Evolutionary conservation across 768 basidiomycete genomes (phyloP), one percentile per base, ranked within the genome.

Genomic region (Aureoboletus auriporus): DNA sequence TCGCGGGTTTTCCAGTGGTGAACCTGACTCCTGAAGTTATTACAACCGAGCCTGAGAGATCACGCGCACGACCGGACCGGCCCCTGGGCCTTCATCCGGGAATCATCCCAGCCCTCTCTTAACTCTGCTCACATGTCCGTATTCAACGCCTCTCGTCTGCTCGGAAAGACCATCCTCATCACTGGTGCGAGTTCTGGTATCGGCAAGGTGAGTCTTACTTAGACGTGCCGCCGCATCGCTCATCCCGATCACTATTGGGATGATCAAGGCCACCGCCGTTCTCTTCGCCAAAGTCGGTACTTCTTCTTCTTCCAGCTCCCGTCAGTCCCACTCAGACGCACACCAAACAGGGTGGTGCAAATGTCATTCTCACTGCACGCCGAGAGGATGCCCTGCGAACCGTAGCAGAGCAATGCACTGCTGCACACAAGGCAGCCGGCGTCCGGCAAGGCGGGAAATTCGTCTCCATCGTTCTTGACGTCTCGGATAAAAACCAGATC

Each of bases 101-200:
- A n/a, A n/a, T n/a, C n/a, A n/a, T n/a, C n/a, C n/a, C n/a, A n/a
- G n/a, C n/a, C n/a, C n/a, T n/a, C 20, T 23, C 20, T 23, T 23
- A 4, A 23, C 20, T 23, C 20, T 23, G 4, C 20, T 23, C 20
- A 51, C 45, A 89, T 89, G 88, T 84, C 88, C 29, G 67, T 93
- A 44, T 93, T 93, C 78, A 87, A 86, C 65, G 75, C 85, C 37
- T 79, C 86, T 44, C 82, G 86, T 58, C 70, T 93, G n/a, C 64
- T 85, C 35, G 86, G 86, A 59, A 92, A 93, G 69, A 90, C 84
- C 30, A 86, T 92, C 49, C 78, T 95, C 42, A 78, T 95, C 52
- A 95, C 93, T 27, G 93, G 93, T 17, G 92, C 93, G 5, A 89
- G 87, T 63, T 80, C 85, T 37, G 93, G 93, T 38, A 95, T 95